These are phyloP conservation scores for Amaranthus palmeri DNA, from an alignment of 148 eudicot species.

Conservation along the genomic window DNA sequence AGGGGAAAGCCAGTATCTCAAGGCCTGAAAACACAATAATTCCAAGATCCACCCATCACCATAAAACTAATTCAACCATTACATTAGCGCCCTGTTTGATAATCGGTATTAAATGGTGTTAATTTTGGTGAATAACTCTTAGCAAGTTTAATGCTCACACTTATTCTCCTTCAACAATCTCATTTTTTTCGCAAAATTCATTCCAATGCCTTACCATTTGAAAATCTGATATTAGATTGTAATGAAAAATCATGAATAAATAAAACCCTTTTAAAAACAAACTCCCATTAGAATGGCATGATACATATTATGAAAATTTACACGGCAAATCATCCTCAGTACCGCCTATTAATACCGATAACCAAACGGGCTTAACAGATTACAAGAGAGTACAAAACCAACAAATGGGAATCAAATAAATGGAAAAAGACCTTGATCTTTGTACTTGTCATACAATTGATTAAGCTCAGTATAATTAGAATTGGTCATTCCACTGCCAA, in stretches of 20 bases:
- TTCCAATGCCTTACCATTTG: neutral
- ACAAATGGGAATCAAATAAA: neutral
- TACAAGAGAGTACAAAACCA: neutral
- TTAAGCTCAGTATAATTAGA: constrained; percentile 62
- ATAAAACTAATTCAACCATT: neutral
- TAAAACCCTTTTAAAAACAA: neutral
- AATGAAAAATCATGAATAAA: too few species aligned
- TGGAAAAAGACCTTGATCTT: constrained; percentile 50
- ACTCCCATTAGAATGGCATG: too few species aligned
- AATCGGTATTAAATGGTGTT: too few species aligned
- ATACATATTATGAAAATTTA: too few species aligned
- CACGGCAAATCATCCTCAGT: too few species aligned
- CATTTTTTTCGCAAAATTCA: too few species aligned
- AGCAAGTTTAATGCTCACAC: too few species aligned
- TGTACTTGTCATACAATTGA: constrained; percentile 56
- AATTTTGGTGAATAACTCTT: too few species aligned
- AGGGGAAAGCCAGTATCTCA: constrained; percentile 70
- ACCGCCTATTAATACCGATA: too few species aligned
- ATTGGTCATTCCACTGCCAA: constrained; percentile 71
- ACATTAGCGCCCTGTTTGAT: too few species aligned
- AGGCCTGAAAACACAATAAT: constrained; percentile 37
- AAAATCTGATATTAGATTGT: neutral
- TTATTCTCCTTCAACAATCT: too few species aligned
- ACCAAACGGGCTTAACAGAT: too few species aligned
- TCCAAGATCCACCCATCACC: neutral